Base-by-base conservation (phyloP, 306 rosid genomes). In the Cicer yamashitae region DNA sequence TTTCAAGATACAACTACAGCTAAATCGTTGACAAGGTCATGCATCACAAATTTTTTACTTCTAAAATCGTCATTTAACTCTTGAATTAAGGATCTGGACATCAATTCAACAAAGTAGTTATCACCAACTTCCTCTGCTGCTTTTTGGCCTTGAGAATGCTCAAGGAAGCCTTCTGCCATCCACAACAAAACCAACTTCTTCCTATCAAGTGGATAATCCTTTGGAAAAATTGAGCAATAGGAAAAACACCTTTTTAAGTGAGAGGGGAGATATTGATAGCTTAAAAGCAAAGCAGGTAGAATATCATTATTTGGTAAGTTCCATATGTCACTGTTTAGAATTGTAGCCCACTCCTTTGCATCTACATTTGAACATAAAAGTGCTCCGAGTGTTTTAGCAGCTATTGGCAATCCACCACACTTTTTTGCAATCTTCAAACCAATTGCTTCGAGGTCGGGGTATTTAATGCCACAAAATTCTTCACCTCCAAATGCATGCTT, bases 161-260 rank as follows among this genome's bases (percentile, higher is more conserved):
- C 41, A 30, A 58, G 64, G 41, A 58, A 58, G n/a, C 41, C 64
- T 58, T 58, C 64, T 25, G 64, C 41, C 64, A 58, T 58, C 64
- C 64, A 58, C 8, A 58, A 58, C 15, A 25, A 58, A 5, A 25
- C 15, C 8, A 58, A 6, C 0, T 58, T 0, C 8, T 58, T 10
- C 64, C 14, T 58, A 10, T 58, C 64, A 58, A 22, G 8, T 4
- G 8, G 3, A 10, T 25, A 25, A 10, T 58, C 41, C 64, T 58
- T 58, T 58, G 64, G 64, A 58, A 58, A 58, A 22, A 58, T 25
- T 25, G 64, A 58, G 11, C 44, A 60, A 25, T 58, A 58, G 4
- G 64, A n/a, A 6, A 58, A 58, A 58, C 64, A 58, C 6, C 15
- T 58, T 58, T 58, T 58, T 15, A 58, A 10, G 25, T 22, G 15